Percentiles rank a stretch among this genome's conserved stretches.
These are phyloP conservation scores for Atalantia buxifolia DNA, from an alignment of 345 rosid genomes.

Conservation along the genomic window DNA sequence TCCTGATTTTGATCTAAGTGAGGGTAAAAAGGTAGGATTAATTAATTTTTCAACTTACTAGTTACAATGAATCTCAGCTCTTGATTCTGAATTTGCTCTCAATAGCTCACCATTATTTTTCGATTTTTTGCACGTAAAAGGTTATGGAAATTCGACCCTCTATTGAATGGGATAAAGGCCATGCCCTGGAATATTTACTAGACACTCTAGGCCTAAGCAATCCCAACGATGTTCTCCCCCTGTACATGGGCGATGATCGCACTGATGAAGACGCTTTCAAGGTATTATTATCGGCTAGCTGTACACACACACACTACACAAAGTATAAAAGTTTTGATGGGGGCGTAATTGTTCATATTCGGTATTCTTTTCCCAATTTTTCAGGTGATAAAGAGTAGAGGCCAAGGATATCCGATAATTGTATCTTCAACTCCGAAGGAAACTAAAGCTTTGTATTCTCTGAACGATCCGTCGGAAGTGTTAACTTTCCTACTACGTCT, in stretches of 20 bases:
- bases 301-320: too few relatives aligned
- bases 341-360: too few relatives aligned
- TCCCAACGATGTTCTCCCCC: slow-evolving; percentile 39
- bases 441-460: slow-evolving; percentile 49
- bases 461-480: slow-evolving; percentile 43
- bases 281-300: slow-evolving; percentile 19
- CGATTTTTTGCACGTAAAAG: slow-evolving; percentile 11
- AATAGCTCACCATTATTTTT: not conserved
- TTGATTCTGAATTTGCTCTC: not conserved
- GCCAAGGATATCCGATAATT: slow-evolving; percentile 43
- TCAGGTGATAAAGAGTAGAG: slow-evolving; percentile 39
- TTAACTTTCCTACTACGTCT: slow-evolving; percentile 20
- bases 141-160: slow-evolving; percentile 59
- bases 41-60: not conserved
- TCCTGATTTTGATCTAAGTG: slow-evolving; percentile 28
- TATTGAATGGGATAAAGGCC: slow-evolving; percentile 60
- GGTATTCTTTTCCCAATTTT: too few relatives aligned
- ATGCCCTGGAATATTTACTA: slow-evolving; percentile 47
- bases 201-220: slow-evolving; percentile 37
- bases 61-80: too few relatives aligned
- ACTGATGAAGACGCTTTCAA: slow-evolving; percentile 69
- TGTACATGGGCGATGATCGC: slow-evolving; percentile 60
- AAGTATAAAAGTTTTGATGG: too few relatives aligned
- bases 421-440: slow-evolving; percentile 45
- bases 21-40: slow-evolving; percentile 48